Base-by-base conservation (phyloP, 768 basidiomycete species). In the Phylloporus scabripes region DNA sequence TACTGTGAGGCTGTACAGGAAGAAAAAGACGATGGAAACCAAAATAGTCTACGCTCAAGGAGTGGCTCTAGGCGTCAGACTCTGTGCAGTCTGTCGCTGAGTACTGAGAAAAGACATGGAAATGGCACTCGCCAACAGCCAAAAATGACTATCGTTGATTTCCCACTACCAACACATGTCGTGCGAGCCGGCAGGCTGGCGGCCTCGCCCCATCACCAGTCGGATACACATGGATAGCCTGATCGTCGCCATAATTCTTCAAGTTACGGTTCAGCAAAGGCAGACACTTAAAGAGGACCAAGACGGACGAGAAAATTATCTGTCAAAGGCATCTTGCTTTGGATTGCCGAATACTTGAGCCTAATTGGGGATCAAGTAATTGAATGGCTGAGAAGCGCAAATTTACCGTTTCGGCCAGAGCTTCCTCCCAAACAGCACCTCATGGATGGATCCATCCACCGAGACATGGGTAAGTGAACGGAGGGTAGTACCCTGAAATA, bases 361-460 rank as follows among this genome's bases (percentile, higher is more conserved):
- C 49, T 44, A 59, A 61, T 52, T 51, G 48, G 53, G 54, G 55
- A 51, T 64, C 46, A 51, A 49, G 34, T 52, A 54, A 64, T 49
- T 48, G 59, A 52, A 51, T 34, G 33, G 42, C 42, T 42, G 44
- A 45, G 60, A 57, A 50, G 42, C 60, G 36, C 53, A 45, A 54
- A 49, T 44, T 52, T 48, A 36, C 43, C 34, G 39, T 49, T 49
- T 65, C 34, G 31, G 37, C 40, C 43, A 49, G 28, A 45, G 45
- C 41, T 41, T 48, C 38, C 28, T 42, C 43, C 40, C 44, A 51
- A 49, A 50, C 43, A 43, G 45, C 36, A 33, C 42, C 43, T 26
- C 50, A 37, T 26, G 38, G 42, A 29, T 12, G 14, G 23, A 24
- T 2, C 31, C 32, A 23, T 46, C 29, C 21, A 7, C 41, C 24